phyloP scores from a whole-genome alignment of 2,329 filamentous ascomycete genomes.

The Reticulascus tulasneorum region DNA sequence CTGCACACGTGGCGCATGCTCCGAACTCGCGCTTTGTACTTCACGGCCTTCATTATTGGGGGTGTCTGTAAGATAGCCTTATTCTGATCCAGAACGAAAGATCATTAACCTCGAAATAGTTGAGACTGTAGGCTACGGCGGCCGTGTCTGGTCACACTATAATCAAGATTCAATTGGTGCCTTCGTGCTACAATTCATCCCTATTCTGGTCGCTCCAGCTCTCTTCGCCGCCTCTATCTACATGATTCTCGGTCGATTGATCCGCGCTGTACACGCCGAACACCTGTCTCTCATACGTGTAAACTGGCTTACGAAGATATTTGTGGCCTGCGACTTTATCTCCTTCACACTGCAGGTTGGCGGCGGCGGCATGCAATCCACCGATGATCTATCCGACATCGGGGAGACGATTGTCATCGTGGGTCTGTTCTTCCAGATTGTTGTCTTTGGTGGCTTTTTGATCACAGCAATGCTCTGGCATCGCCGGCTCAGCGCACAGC shows the following conservation, averaged over 20 bases:
- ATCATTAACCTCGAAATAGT: not conserved
- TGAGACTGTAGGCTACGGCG: conserved; percentile 18
- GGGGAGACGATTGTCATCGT: conserved; percentile 46
- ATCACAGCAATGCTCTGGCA: conserved; percentile 42
- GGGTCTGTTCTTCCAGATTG: conserved; percentile 49
- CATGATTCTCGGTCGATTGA: conserved; percentile 26
- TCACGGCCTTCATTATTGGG: conserved; percentile 12
- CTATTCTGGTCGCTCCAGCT: conserved; percentile 17
- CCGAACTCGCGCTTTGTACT: conserved; percentile 9
- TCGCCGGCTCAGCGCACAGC: conserved; percentile 10
- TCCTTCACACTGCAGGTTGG: conserved; percentile 38
- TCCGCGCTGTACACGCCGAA: conserved; percentile 20
- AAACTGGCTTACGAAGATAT: conserved; percentile 39
- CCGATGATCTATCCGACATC: conserved; percentile 8
- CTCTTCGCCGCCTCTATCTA: conserved; percentile 16
- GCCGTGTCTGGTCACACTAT: conserved; percentile 16
- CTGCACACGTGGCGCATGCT: conserved; percentile 8
- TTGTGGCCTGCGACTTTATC: conserved; percentile 42
- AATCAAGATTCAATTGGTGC: conserved; percentile 9
- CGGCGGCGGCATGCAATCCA: conserved; percentile 27
- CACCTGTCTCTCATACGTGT: conserved; percentile 15
- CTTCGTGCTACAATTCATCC: conserved; percentile 19
- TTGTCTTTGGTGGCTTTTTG: conserved; percentile 50
- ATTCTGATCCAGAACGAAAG: conserved; percentile 51
- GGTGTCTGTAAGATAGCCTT: conserved; percentile 24